These are phyloP conservation scores for Lactifluus subvellereus DNA, from an alignment of 768 basidiomycete genomes.

Conservation along the genomic window DNA sequence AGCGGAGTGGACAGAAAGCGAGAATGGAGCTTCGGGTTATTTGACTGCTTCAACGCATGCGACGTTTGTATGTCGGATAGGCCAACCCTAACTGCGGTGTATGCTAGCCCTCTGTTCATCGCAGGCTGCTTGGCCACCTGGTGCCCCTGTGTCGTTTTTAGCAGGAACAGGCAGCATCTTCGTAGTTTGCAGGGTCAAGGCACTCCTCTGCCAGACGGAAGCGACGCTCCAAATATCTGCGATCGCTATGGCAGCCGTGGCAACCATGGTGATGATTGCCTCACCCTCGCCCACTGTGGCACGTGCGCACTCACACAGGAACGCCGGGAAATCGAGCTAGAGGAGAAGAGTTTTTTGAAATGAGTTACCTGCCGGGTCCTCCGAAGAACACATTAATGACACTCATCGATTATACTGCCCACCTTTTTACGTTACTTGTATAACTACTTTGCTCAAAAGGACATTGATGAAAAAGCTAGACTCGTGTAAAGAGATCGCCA, in stretches of 20 bases:
- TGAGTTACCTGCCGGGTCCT: neutral
- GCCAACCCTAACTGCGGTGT: too few species aligned
- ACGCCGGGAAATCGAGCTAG: constrained; percentile 41
- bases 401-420: too few species aligned
- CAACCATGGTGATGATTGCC: constrained; percentile 37
- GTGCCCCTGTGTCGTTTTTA: constrained; percentile 40
- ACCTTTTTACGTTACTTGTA: too few species aligned
- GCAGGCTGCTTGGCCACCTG: constrained; percentile 35
- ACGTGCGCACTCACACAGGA: constrained; percentile 49
- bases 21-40: constrained; percentile 31
- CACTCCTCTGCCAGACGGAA: constrained; percentile 34
- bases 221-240: constrained; percentile 39
- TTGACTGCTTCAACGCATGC: constrained; percentile 24
- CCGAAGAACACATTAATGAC: too few species aligned
- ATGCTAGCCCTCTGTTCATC: constrained; percentile 4
- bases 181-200: constrained; percentile 35
- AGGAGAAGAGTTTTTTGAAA: constrained; percentile 37
- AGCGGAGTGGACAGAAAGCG: constrained; percentile 30
- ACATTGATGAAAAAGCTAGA: too few species aligned
- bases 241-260: constrained; percentile 44
- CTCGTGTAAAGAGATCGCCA: too few species aligned
- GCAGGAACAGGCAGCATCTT: constrained; percentile 36
- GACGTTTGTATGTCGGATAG: constrained; percentile 25
- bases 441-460: too few species aligned
- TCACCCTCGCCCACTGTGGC: constrained; percentile 36